phyloP scores from a whole-genome alignment of 129 eudicot species.

The Rutidosis leptorrhynchoides region DNA sequence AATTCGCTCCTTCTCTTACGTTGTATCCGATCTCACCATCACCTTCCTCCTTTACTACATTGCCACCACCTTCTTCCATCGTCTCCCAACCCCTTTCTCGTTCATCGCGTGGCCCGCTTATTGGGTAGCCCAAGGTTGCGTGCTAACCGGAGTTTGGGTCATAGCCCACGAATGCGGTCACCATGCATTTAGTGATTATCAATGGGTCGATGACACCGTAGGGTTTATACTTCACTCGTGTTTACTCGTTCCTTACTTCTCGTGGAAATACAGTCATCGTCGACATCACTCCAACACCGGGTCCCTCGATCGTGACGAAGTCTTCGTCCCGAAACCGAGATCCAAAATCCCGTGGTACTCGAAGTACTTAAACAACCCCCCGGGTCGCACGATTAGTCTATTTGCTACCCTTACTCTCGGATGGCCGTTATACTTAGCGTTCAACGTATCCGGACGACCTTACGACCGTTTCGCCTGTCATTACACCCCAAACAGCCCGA shows the following conservation, averaged over 20 bases:
- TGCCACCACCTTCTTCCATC: slow-evolving; percentile 45
- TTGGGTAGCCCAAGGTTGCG: slow-evolving; percentile 49
- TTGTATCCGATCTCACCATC: slow-evolving; percentile 44
- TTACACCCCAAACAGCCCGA: slow-evolving; percentile 42
- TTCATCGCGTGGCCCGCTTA: slow-evolving; percentile 56
- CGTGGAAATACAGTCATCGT: slow-evolving; percentile 67
- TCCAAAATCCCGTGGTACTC: slow-evolving; percentile 32
- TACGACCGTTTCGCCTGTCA: slow-evolving; percentile 60
- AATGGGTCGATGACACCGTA: slow-evolving; percentile 67
- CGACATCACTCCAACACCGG: slow-evolving; percentile 74
- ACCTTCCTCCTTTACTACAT: slow-evolving; percentile 46
- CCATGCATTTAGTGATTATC: slow-evolving; percentile 65
- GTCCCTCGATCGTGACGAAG: slow-evolving; percentile 53
- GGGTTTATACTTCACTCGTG: slow-evolving; percentile 56
- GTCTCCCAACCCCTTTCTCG: slow-evolving; percentile 43
- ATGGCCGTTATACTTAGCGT: slow-evolving; percentile 45
- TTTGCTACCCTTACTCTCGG: slow-evolving; percentile 31
- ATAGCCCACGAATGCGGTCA: slow-evolving; percentile 72
- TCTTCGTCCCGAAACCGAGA: slow-evolving; percentile 42
- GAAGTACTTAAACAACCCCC: slow-evolving; percentile 41
- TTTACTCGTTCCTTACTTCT: slow-evolving; percentile 56
- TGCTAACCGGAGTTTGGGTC: slow-evolving; percentile 64
- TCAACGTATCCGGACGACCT: slow-evolving; percentile 39
- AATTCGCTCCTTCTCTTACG: slow-evolving; percentile 54
- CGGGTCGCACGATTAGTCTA: slow-evolving; percentile 28